Percentiles rank a stretch among this genome's conserved stretches.
phyloP scores from a whole-genome alignment of 176 grass and related monocot species.

The Triticum urartu region DNA sequence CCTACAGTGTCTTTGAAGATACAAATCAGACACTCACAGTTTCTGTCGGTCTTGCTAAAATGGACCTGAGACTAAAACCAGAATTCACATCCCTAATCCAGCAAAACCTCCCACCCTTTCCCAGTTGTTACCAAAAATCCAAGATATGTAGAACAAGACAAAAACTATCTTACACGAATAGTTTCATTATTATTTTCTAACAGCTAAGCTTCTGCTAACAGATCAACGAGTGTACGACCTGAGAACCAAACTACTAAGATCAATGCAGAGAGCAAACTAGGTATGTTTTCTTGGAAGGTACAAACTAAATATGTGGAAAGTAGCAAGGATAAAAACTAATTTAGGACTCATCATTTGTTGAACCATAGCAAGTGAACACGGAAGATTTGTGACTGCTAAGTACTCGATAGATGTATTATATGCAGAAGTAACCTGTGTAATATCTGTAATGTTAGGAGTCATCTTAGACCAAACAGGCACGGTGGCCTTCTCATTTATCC shows the following conservation, averaged over 20 bases:
- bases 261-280: not conserved
- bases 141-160: not conserved
- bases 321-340: not conserved
- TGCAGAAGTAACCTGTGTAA: slow-evolving; percentile 62
- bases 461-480: slow-evolving; percentile 99
- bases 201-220: slow-evolving; percentile 12
- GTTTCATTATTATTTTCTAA: not conserved
- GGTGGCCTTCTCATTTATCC: slow-evolving; percentile 98
- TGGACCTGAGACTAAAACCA: not conserved
- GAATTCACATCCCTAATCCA: not conserved
- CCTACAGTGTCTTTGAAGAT: not conserved
- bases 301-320: not conserved
- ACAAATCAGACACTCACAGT: not conserved
- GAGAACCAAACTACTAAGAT: slow-evolving; percentile 19
- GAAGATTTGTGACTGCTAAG: not conserved
- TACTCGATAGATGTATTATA: not conserved
- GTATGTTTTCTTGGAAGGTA: too few species aligned
- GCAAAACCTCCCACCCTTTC: not conserved
- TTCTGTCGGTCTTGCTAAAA: not conserved
- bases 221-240: not conserved
- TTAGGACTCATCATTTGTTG: not conserved
- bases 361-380: slow-evolving; percentile 4
- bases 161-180: slow-evolving; percentile 6
- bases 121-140: not conserved
- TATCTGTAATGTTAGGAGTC: slow-evolving; percentile 98